These are phyloP conservation scores for Aspergillus glaucus DNA, from an alignment of 2,329 filamentous ascomycete species.

Conservation along the genomic window DNA sequence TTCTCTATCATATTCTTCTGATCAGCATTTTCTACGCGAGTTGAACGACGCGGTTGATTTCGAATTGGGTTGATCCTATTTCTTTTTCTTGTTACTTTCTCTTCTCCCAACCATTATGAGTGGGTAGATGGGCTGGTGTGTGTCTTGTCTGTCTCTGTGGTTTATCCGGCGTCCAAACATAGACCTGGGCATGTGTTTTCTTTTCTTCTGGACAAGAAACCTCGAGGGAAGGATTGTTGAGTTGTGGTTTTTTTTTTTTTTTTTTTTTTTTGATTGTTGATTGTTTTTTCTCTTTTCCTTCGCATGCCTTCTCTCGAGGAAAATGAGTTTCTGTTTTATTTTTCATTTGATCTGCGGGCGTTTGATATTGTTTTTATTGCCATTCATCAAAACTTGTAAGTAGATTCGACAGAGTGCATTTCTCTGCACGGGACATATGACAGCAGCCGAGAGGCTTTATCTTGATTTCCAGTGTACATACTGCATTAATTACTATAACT, in stretches of 20 bases:
- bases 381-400: neutral
- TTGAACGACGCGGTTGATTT: neutral
- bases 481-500: too few species aligned
- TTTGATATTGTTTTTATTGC: neutral
- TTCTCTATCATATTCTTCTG: neutral
- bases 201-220: neutral
- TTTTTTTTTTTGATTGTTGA: neutral
- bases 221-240: neutral
- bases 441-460: neutral
- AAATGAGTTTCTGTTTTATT: neutral
- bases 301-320: constrained; percentile 4
- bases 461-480: too few species aligned
- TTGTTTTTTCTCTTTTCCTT: constrained; percentile 6
- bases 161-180: constrained; percentile 38
- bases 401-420: neutral
- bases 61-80: constrained; percentile 23
- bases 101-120: constrained; percentile 24
- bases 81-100: constrained; percentile 19
- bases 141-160: constrained; percentile 13
- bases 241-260: constrained; percentile 1
- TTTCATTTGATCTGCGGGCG: too few species aligned
- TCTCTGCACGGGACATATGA: neutral
- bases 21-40: neutral
- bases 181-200: constrained; percentile 35
- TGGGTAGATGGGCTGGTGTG: constrained; percentile 29